Percentiles rank a stretch among this genome's conserved stretches.
Conservation (phyloP, 805 yeast genomes). For the Candida nanaspora region DNA sequence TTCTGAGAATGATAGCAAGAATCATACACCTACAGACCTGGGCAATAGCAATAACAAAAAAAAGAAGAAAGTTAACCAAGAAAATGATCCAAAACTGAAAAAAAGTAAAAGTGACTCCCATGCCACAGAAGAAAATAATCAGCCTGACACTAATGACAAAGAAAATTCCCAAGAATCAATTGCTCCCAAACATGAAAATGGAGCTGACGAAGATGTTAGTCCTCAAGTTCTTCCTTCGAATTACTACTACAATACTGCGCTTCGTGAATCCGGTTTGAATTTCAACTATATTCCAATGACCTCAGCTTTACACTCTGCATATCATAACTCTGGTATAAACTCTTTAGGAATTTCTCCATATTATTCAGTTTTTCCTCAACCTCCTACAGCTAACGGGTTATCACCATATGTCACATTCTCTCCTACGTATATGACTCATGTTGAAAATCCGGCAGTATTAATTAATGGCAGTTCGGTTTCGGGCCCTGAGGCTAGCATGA, state of each 20-base stretch:
- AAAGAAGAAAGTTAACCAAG: background rate
- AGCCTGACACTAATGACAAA: too few relatives aligned
- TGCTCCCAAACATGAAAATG: background rate
- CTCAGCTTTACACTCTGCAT: slow-evolving; percentile 13
- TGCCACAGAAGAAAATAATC: too few relatives aligned
- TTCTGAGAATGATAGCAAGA: background rate
- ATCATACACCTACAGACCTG: too few relatives aligned
- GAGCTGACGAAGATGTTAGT: background rate
- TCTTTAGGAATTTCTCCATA: slow-evolving; percentile 14
- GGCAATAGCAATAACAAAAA: background rate
- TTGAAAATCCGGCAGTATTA: slow-evolving; percentile 5
- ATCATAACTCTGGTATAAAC: slow-evolving; percentile 5
- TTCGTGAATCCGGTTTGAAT: slow-evolving; percentile 4
- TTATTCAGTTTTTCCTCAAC: slow-evolving; percentile 9
- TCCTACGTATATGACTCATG: background rate
- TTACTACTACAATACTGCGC: background rate
- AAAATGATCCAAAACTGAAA: too few relatives aligned
- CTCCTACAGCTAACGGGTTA: background rate
- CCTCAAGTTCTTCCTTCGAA: background rate
- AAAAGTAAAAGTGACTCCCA: too few relatives aligned
- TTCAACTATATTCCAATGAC: slow-evolving; percentile 11
- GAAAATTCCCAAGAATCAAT: background rate
- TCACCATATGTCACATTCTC: slow-evolving; percentile 1
- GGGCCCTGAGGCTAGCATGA: background rate
- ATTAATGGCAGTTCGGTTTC: slow-evolving; percentile 9